Percentiles rank a stretch among this genome's conserved stretches.
These are phyloP conservation scores for Pecoramyces ruminantium DNA, from an alignment of 192 early-diverging fungal species.

Conservation along the genomic window DNA sequence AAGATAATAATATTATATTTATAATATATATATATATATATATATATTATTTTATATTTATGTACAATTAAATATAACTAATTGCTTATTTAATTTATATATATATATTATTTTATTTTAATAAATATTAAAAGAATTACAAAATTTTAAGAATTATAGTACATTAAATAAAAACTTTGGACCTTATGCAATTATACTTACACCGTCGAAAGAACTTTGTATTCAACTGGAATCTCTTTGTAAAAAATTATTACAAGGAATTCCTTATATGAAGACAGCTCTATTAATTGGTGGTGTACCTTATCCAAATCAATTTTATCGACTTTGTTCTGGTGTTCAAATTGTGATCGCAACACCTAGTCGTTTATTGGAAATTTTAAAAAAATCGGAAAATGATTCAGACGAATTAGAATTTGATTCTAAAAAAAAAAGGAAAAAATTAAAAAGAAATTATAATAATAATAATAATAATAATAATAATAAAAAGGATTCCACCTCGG, in stretches of 20 bases:
- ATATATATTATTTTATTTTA: no score
- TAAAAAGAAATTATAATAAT: no score
- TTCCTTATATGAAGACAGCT: constrained; percentile 10
- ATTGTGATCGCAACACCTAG: constrained; percentile 36
- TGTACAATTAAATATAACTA: no score
- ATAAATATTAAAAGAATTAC: background rate
- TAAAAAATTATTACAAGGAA: background rate
- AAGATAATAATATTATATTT: no score
- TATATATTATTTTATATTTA: no score
- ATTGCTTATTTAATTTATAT: no score
- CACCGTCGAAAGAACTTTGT: background rate
- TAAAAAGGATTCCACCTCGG: background rate
- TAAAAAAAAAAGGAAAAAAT: no score
- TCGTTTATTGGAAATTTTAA: constrained; percentile 12
- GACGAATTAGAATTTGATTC: background rate
- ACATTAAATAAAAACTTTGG: background rate
- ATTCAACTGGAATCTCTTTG: background rate
- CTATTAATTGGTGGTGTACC: constrained; percentile 34
- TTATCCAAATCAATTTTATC: constrained; percentile 25
- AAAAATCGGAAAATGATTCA: background rate
- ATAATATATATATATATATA: no score
- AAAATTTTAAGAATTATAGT: background rate
- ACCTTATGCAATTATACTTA: background rate
- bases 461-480: no score
- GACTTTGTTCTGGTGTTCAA: constrained; percentile 32